These are phyloP conservation scores for Trypanosomatidae sp. DNA, from an alignment of 208 protist species.

Conservation along the genomic window DNA sequence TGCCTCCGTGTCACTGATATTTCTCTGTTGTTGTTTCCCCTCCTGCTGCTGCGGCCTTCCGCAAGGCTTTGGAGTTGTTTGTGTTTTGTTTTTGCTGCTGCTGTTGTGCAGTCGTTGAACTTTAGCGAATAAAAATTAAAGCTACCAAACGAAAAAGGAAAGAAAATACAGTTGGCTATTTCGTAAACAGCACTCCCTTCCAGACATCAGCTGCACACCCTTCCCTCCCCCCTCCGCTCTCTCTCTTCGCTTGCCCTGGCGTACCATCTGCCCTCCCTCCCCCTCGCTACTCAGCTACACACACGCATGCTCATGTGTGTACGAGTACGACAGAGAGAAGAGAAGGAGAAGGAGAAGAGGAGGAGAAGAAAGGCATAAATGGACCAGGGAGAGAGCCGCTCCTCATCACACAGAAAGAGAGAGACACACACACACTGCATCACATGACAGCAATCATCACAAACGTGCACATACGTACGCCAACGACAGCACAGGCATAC, in stretches of 20 bases:
- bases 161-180: constrained; percentile 10
- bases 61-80: not conserved
- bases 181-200: not conserved
- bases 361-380: not conserved
- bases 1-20: not conserved
- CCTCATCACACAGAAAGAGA: not conserved
- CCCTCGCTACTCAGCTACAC: not conserved
- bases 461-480: not conserved
- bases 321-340: not conserved
- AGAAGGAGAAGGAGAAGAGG: constrained; percentile 26
- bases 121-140: not conserved
- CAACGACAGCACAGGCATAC: not conserved
- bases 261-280: not conserved
- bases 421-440: not conserved
- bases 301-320: not conserved
- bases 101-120: too few species aligned
- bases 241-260: not conserved
- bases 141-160: not conserved
- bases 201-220: not conserved
- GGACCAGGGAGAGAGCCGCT: not conserved
- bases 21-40: not conserved
- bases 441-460: not conserved
- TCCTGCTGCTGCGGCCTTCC: too few species aligned
- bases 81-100: not conserved
- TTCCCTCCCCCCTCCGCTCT: not conserved